phyloP scores from a whole-genome alignment of 192 early-diverging fungal species.

The Hyaloraphidium curvatum region DNA sequence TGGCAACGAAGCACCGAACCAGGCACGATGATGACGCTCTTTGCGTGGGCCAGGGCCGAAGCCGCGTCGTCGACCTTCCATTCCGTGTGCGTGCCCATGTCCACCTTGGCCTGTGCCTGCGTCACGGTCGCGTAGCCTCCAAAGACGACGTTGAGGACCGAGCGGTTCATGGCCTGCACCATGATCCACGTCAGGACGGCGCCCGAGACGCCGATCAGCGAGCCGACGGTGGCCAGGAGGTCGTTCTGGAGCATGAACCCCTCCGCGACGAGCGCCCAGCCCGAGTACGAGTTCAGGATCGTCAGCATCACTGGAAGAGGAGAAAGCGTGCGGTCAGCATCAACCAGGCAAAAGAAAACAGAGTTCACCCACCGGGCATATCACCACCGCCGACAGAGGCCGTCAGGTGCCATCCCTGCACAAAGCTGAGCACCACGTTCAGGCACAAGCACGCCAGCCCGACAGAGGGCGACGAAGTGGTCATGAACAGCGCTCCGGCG shows the following conservation, averaged over 20 bases:
- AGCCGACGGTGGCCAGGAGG: conserved; percentile 14
- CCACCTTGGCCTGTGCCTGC: conserved; percentile 3
- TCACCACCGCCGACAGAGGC: conserved; percentile 18
- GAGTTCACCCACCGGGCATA: conserved; percentile 21
- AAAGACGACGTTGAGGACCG: conserved; percentile 13
- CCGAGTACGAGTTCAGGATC: conserved; percentile 17
- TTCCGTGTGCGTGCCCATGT: conserved; percentile 4
- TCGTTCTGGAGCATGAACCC: conserved; percentile 18
- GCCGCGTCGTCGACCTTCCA: conserved; percentile 10
- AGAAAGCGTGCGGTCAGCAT: too few relatives aligned
- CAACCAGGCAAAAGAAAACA: too few relatives aligned
- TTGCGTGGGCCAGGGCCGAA: conserved; percentile 9
- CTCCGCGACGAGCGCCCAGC: conserved; percentile 17
- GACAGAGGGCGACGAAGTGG: neutral
- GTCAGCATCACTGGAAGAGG: too few relatives aligned
- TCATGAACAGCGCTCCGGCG: conserved; percentile 9
- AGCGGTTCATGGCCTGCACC: conserved; percentile 19
- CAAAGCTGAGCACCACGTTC: conserved; percentile 12
- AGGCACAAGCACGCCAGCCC: conserved; percentile 10
- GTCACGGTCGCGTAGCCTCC: conserved; percentile 10
- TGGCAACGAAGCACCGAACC: too few relatives aligned
- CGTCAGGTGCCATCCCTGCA: conserved; percentile 17
- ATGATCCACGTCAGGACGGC: conserved; percentile 18
- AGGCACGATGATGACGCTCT: conserved; percentile 18
- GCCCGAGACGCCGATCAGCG: conserved; percentile 17